Evolutionary conservation across 78 protist genomes (phyloP), one percentile per base, ranked within the genome.

Genomic region (Planoprotostelium fungivorum): DNA sequence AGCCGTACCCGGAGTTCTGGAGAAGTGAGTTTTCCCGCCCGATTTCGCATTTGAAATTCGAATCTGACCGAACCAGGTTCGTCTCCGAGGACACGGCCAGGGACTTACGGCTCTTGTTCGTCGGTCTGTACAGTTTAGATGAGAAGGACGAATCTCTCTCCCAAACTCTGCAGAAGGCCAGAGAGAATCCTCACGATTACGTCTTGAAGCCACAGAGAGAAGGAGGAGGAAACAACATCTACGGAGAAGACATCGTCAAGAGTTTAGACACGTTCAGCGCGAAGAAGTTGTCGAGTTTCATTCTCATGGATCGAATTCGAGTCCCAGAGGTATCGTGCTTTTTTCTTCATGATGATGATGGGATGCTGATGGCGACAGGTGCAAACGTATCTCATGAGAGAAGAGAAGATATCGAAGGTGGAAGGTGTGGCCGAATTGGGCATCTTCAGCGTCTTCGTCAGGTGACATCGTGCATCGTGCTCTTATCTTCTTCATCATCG

Each of bases 141-240:
- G 88, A 38, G 0, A 91, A 88, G 23, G 85, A 38, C 25, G 94
- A 88, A 84, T 84, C 84, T 84, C 92, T 89, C 84, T 35, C 23
- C 34, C 35, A 0, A 28, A 83, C 63, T 25, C 89, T 97, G 34
- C 38, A 28, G 25, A 35, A 86, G 35, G 96, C 95, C 73, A 83
- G 38, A 73, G 87, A 84, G 0, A 16, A 38, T 1, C 97, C 97
- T 0, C 38, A 87, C 0, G 93, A 86, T 34, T 98, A 37, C 29
- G 98, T 98, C 0, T 95, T 98, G 88, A 98, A 98, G 88, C 99
- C 99, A 35, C 98, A 97, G 93, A 94, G 98, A 35, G 99, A 98
- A 85, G 99, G 99, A n/a, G 99, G 99, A 31, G 98, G 98, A 37
- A 93, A 96, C 93, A 96, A 96, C 88, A 39, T 89, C 29, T 95